Percentiles rank a stretch among this genome's conserved stretches.
Evolutionary conservation across 768 basidiomycete genomes (phyloP).

Genomic region (Exsudoporus frostii): DNA sequence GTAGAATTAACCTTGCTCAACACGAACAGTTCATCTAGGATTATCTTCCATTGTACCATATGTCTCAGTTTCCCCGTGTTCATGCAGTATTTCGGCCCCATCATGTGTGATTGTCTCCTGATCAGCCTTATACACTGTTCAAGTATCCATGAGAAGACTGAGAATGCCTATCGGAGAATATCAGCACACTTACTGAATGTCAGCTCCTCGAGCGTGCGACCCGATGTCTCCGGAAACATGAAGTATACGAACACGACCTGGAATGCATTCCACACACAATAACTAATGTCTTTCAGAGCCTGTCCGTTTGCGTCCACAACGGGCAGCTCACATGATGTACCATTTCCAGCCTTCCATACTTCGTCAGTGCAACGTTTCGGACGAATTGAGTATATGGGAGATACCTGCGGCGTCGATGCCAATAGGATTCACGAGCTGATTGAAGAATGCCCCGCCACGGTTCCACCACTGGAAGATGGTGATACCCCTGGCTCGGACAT

Average conservation of each 20-base stretch:
- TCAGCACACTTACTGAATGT: constrained; percentile 6
- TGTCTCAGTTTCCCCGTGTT: not conserved
- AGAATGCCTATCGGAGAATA: not conserved
- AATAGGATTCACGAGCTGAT: constrained; percentile 15
- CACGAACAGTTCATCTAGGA: not conserved
- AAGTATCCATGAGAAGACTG: not conserved
- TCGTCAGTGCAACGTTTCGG: not conserved
- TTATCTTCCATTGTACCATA: not conserved
- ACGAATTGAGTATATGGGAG: not conserved
- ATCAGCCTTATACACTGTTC: constrained; percentile 4
- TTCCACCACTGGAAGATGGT: constrained; percentile 59
- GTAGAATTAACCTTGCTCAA: not conserved
- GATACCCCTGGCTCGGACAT: constrained; percentile 59
- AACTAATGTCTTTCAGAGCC: not conserved
- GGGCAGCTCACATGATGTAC: constrained; percentile 3
- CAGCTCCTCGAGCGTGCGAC: constrained; percentile 12
- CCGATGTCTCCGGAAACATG: constrained; percentile 16
- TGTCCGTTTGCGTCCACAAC: too few relatives aligned
- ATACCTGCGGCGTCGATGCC: constrained; percentile 10
- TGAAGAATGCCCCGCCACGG: constrained; percentile 31
- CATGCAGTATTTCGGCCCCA: not conserved
- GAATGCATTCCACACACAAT: constrained; percentile 13
- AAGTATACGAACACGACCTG: constrained; percentile 13
- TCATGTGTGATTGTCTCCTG: not conserved
- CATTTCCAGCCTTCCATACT: constrained; percentile 10